phyloP scores from a whole-genome alignment of 345 rosid species.

The Hirschfeldia incana region DNA sequence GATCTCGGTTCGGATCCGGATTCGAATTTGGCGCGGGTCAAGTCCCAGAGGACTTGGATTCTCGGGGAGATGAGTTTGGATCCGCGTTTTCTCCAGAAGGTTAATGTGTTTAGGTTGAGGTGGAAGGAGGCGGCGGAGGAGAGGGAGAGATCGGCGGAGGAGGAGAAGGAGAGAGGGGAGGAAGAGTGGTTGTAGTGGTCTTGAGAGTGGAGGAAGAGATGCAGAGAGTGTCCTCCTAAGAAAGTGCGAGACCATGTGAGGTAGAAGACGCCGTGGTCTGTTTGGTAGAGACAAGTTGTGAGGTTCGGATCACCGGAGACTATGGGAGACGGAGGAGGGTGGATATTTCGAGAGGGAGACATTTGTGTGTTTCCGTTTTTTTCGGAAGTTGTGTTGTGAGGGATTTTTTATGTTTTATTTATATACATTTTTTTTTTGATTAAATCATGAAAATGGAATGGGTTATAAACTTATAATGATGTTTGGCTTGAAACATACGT shows the following conservation, averaged over 20 bases:
- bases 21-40: slow-evolving; percentile 73
- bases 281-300: slow-evolving; percentile 72
- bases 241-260: slow-evolving; percentile 81
- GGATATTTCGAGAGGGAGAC: slow-evolving; percentile 45
- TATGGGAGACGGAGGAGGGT: slow-evolving; percentile 37
- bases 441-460: background rate
- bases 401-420: background rate
- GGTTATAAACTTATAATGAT: background rate
- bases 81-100: slow-evolving; percentile 84
- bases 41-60: slow-evolving; percentile 74
- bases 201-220: slow-evolving; percentile 66
- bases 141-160: slow-evolving; percentile 43
- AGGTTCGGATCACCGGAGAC: slow-evolving; percentile 61
- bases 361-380: slow-evolving; percentile 27
- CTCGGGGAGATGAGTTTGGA: slow-evolving; percentile 50
- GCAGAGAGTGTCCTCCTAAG: slow-evolving; percentile 84
- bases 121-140: slow-evolving; percentile 62
- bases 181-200: slow-evolving; percentile 41
- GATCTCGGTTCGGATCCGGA: slow-evolving; percentile 82
- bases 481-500: background rate
- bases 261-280: slow-evolving; percentile 74
- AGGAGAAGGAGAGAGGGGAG: slow-evolving; percentile 46
- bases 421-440: background rate
- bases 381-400: background rate
- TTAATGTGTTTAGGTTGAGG: slow-evolving; percentile 63